phyloP scores from a whole-genome alignment of 768 basidiomycete genomes.

The Kondoa subrosea region DNA sequence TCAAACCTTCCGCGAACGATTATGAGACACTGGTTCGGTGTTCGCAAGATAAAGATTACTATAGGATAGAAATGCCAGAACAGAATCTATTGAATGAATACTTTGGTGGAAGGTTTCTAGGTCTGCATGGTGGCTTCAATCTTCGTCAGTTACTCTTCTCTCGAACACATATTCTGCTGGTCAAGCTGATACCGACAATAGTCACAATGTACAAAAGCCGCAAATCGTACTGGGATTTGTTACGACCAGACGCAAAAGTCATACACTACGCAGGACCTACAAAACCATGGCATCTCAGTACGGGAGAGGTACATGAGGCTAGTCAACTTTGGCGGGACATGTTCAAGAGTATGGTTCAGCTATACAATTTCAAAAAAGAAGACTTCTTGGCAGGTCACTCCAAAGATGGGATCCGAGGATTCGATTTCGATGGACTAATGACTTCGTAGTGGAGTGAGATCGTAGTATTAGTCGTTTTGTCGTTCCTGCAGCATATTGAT shows the following conservation, averaged over 20 bases:
- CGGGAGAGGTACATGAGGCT: neutral
- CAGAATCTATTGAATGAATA: constrained; percentile 12
- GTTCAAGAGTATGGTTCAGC: neutral
- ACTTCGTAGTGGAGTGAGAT: no score
- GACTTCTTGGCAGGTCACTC: neutral
- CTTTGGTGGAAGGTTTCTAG: neutral
- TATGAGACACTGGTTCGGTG: neutral
- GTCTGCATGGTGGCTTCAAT: constrained; percentile 4
- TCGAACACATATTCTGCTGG: neutral
- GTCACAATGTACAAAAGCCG: neutral
- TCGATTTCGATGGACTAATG: neutral
- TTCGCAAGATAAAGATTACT: neutral
- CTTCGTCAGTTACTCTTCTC: constrained; percentile 8
- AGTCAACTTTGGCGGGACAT: neutral
- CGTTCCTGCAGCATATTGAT: no score
- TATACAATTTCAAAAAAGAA: neutral
- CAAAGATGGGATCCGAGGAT: neutral
- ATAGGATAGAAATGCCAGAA: constrained; percentile 4
- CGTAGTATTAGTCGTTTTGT: no score
- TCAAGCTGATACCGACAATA: neutral
- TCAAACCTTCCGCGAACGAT: neutral
- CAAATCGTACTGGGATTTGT: constrained; percentile 5
- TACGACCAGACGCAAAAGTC: constrained; percentile 3
- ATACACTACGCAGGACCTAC: constrained; percentile 1
- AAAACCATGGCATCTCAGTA: neutral